A percentile compares a stretch with the other conserved stretches of the same genome.
These are phyloP conservation scores for Nigrospora osmanthi DNA, from an alignment of 2,329 filamentous ascomycete species.

Conservation along the genomic window DNA sequence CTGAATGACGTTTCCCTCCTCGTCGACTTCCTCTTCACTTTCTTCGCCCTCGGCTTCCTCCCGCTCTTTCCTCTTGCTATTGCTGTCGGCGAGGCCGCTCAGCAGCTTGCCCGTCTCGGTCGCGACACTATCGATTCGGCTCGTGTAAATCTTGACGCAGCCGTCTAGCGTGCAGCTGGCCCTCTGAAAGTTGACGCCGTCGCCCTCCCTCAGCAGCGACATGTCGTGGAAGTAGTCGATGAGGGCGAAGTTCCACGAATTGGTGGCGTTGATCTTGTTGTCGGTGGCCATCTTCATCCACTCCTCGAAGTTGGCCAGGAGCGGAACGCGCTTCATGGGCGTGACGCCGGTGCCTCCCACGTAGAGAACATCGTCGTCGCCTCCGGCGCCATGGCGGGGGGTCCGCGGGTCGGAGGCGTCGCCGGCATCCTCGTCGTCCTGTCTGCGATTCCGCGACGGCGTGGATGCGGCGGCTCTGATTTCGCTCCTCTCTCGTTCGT, in stretches of 20 bases:
- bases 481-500: slow-evolving; percentile 88
- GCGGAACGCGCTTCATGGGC: slow-evolving; percentile 91
- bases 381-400: slow-evolving; percentile 37
- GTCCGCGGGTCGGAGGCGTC: slow-evolving; percentile 50
- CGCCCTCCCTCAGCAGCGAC: slow-evolving; percentile 91
- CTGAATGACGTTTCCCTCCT: slow-evolving; percentile 47
- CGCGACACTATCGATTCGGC: slow-evolving; percentile 93
- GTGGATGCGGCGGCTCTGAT: slow-evolving; percentile 69
- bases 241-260: slow-evolving; percentile 99
- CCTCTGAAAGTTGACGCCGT: slow-evolving; percentile 97
- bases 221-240: slow-evolving; percentile 99
- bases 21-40: slow-evolving; percentile 54
- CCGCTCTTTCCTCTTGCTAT: slow-evolving; percentile 64
- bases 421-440: slow-evolving; percentile 50
- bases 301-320: slow-evolving; percentile 97
- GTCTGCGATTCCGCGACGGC: slow-evolving; percentile 55
- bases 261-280: slow-evolving; percentile 97
- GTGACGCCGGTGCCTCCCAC: slow-evolving; percentile 74
- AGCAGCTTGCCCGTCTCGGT: slow-evolving; percentile 94
- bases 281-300: slow-evolving; percentile 99
- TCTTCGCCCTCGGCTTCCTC: slow-evolving; percentile 61
- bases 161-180: slow-evolving; percentile 96
- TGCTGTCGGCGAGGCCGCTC: slow-evolving; percentile 85
- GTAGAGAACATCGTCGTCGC: slow-evolving; percentile 53
- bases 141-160: slow-evolving; percentile 99